phyloP scores from a whole-genome alignment of 139 green algal species.

The Desmodesmus armatus region DNA sequence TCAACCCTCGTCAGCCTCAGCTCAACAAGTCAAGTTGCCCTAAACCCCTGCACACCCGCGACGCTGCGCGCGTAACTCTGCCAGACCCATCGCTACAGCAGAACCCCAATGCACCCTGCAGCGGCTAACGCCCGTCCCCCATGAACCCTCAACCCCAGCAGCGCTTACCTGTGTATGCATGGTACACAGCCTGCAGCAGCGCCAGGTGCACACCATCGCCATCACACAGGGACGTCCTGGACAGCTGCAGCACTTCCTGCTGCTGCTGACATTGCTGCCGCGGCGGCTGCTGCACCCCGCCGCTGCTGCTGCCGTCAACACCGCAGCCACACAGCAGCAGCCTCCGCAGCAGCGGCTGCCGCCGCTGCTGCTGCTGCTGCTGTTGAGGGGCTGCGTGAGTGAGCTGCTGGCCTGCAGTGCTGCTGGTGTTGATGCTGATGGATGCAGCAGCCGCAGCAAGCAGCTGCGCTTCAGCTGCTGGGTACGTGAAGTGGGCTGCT shows the following conservation, averaged over 20 bases:
- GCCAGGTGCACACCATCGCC: conserved; percentile 36
- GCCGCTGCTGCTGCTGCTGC: no score
- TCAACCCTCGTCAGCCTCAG: no score
- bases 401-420: not conserved
- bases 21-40: no score
- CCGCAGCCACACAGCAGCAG: no score
- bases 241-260: conserved; percentile 37
- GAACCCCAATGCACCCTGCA: not conserved
- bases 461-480: not conserved
- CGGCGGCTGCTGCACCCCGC: no score
- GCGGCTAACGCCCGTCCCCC: not conserved
- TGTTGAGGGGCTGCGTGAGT: no score
- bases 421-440: no score
- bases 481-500: conserved; percentile 4
- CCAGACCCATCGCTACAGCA: no score
- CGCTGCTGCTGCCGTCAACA: no score
- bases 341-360: no score
- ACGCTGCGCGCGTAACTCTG: no score
- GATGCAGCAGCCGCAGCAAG: no score
- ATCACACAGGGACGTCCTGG: not conserved
- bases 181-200: conserved; percentile 49
- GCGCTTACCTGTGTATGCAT: conserved; percentile 48
- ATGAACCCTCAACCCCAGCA: not conserved
- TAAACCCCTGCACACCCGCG: not conserved
- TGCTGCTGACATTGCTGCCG: conserved; percentile 9